A percentile compares a stretch with the other conserved stretches of the same genome.
phyloP scores from a whole-genome alignment of 1,139 yeast genomes.

The Candida gigantensis region DNA sequence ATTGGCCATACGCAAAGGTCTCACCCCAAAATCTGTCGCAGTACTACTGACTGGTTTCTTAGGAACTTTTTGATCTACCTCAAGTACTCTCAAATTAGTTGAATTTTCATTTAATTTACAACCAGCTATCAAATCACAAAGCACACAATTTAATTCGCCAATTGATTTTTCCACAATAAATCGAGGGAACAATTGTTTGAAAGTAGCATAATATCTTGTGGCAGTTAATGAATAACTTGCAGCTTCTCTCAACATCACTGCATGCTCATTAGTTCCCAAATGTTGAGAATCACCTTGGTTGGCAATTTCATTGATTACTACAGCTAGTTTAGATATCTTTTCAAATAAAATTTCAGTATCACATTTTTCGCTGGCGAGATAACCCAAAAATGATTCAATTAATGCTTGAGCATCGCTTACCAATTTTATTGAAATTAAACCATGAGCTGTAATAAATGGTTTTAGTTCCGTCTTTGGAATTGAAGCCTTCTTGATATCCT shows the following conservation, averaged over 20 bases:
- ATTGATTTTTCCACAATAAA: conserved; percentile 76
- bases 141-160: conserved; percentile 70
- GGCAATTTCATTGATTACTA: conserved; percentile 51
- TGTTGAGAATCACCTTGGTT: conserved; percentile 39
- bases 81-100: conserved; percentile 14
- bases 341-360: conserved; percentile 53
- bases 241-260: conserved; percentile 59
- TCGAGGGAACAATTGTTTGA: conserved; percentile 65
- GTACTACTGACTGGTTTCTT: conserved; percentile 8
- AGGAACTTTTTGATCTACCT: conserved; percentile 9
- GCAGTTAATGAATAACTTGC: conserved; percentile 78
- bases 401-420: conserved; percentile 50
- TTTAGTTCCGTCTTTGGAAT: conserved; percentile 28
- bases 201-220: conserved; percentile 72
- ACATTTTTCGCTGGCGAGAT: conserved; percentile 32
- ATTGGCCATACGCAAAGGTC: conserved; percentile 62
- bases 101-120: conserved; percentile 48
- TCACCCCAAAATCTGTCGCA: conserved; percentile 45
- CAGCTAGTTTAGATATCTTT: conserved; percentile 53
- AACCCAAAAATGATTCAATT: conserved; percentile 44
- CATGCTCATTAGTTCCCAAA: conserved; percentile 36
- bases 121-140: conserved; percentile 66
- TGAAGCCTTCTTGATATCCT: conserved; percentile 23
- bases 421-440: conserved; percentile 45
- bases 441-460: conserved; percentile 37